Percentiles rank a stretch among this genome's conserved stretches.
Conservation (phyloP, 441 rosid genomes). For the Breynia disticha region DNA sequence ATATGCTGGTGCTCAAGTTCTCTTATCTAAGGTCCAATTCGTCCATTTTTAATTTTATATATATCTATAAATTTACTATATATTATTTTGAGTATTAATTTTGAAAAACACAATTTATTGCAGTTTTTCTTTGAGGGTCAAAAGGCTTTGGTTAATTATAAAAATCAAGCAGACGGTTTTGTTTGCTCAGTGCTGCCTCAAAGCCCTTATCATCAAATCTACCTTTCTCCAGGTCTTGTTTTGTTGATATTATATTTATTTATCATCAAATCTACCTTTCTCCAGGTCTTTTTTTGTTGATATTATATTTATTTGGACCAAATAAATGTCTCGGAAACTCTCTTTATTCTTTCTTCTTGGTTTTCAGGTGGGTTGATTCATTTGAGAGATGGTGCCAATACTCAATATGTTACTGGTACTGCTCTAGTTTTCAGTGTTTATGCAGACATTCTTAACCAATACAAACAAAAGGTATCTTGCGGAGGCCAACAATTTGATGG, state of each 20-base stretch:
- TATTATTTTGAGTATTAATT: too few species aligned
- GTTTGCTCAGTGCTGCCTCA: constrained; percentile 62
- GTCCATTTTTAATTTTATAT: neutral
- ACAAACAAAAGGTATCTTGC: constrained; percentile 44
- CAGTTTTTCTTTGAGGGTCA: constrained; percentile 50
- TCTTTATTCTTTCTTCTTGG: neutral
- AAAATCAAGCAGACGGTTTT: constrained; percentile 60
- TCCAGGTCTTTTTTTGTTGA: constrained; percentile 35
- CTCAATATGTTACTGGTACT: constrained; percentile 63
- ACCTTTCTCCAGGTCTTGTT: constrained; percentile 43
- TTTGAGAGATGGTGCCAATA: constrained; percentile 82
- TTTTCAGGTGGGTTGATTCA: constrained; percentile 58
- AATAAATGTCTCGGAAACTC: too few species aligned
- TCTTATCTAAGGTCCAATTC: constrained; percentile 43
- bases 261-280: constrained; percentile 46
- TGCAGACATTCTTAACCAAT: constrained; percentile 35
- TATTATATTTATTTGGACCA: constrained; percentile 10
- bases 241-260: neutral
- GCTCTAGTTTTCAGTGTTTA: constrained; percentile 50
- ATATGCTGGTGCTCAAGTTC: constrained; percentile 73
- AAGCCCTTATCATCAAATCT: constrained; percentile 61
- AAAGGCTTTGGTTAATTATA: constrained; percentile 29
- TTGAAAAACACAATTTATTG: neutral
- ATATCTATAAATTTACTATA: too few species aligned
- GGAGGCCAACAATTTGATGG: constrained; percentile 45